Conservation (phyloP, 345 rosid genomes). For the Populus euphratica region DNA sequence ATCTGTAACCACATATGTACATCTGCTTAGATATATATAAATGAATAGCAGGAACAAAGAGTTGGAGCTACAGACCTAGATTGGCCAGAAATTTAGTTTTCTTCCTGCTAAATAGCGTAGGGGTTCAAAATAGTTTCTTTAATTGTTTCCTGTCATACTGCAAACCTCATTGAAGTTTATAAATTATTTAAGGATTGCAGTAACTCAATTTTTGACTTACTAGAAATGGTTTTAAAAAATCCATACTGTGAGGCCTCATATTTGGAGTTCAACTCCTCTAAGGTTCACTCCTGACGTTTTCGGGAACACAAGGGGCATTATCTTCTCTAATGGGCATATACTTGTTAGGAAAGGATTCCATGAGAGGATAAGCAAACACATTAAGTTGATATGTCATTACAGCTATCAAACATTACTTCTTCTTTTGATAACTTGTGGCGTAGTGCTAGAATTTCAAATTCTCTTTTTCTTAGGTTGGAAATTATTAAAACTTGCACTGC, state of each 20-base stretch:
- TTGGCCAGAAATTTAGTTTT: not conserved
- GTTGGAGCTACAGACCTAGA: not conserved
- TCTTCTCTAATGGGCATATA: not conserved
- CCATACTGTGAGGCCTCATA: not conserved
- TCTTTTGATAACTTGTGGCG: not conserved
- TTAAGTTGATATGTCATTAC: not conserved
- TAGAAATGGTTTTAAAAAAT: not conserved
- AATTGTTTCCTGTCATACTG: not conserved
- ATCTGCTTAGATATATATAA: not conserved
- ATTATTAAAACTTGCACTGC: not conserved
- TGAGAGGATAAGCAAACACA: not conserved
- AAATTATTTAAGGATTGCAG: not conserved
- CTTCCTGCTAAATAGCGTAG: not conserved
- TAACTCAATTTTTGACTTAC: not conserved
- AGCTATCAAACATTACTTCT: not conserved
- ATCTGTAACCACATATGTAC: not conserved
- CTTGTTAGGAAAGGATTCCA: not conserved
- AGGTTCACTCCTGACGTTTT: not conserved
- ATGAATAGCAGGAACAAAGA: not conserved
- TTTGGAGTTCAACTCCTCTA: not conserved
- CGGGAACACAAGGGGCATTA: not conserved
- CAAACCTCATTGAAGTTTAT: not conserved
- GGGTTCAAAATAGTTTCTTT: not conserved
- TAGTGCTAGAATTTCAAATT: not conserved
- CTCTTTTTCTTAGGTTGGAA: not conserved